These are phyloP conservation scores for Lasiodiplodia sp. DNA, from an alignment of 2,329 filamentous ascomycete species.

Conservation along the genomic window DNA sequence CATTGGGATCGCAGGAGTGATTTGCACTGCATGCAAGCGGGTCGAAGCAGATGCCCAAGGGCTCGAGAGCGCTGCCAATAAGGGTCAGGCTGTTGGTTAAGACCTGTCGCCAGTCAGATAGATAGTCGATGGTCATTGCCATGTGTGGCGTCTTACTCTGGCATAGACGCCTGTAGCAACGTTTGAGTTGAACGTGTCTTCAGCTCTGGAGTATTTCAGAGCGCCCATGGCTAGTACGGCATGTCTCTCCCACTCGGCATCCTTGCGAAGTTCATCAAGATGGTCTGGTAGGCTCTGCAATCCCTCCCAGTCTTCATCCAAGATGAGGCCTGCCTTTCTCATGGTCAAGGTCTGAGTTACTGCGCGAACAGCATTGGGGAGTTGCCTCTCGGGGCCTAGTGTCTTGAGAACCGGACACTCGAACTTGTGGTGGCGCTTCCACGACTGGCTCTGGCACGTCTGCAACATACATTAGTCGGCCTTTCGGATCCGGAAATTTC, in stretches of 20 bases:
- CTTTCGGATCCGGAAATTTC: not conserved
- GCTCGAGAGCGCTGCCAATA: conserved; percentile 62
- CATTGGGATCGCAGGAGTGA: conserved; percentile 69
- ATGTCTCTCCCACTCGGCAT: conserved; percentile 53
- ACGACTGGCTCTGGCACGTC: conserved; percentile 66
- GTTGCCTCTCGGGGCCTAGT: conserved; percentile 38
- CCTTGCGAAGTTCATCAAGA: conserved; percentile 54
- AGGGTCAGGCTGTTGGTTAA: conserved; percentile 67
- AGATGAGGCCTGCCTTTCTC: conserved; percentile 46
- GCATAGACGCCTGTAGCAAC: conserved; percentile 49
- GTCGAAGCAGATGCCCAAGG: conserved; percentile 66
- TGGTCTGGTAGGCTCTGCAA: conserved; percentile 58
- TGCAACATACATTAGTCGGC: conserved; percentile 38
- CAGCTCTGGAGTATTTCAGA: conserved; percentile 59
- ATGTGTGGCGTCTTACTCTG: conserved; percentile 43
- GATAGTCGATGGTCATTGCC: not conserved
- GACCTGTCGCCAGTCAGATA: conserved; percentile 48
- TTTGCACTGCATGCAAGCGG: conserved; percentile 63
- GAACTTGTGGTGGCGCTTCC: conserved; percentile 65
- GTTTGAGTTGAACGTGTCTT: conserved; percentile 42
- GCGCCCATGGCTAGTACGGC: conserved; percentile 62
- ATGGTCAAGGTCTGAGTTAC: conserved; percentile 62
- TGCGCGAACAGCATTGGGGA: conserved; percentile 65
- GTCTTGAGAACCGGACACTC: conserved; percentile 58
- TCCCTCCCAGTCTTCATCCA: conserved; percentile 50